phyloP scores from a whole-genome alignment of 2,329 filamentous ascomycete species.

The Penicillium corylophilum region DNA sequence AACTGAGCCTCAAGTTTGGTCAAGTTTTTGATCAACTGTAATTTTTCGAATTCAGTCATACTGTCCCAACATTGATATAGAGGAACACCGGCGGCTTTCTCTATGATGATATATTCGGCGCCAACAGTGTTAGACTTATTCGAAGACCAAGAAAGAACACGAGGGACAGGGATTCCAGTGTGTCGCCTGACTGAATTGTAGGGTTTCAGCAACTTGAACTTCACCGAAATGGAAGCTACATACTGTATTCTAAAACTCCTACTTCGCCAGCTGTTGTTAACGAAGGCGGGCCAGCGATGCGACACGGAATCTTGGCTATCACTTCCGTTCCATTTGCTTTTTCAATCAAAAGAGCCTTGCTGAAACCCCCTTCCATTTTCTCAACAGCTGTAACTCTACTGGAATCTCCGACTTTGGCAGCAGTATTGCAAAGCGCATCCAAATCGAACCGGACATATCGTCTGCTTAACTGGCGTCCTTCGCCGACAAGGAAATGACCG shows the following conservation, averaged over 20 bases:
- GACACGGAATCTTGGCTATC: constrained; percentile 35
- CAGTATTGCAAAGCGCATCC: constrained; percentile 22
- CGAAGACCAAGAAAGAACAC: constrained; percentile 25
- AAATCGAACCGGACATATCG: constrained; percentile 27
- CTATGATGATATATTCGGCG: constrained; percentile 44
- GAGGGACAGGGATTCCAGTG: constrained; percentile 26
- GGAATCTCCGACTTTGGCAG: constrained; percentile 8
- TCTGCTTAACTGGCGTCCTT: constrained; percentile 21
- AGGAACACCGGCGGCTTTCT: constrained; percentile 34
- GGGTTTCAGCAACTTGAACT: background rate
- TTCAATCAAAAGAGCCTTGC: constrained; percentile 32
- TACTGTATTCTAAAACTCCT: constrained; percentile 28
- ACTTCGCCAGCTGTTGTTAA: constrained; percentile 35
- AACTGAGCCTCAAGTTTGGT: constrained; percentile 24
- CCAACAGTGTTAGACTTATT: constrained; percentile 33
- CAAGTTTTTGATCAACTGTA: constrained; percentile 24
- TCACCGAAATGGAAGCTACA: constrained; percentile 3
- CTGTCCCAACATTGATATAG: constrained; percentile 31
- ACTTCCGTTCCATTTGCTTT: constrained; percentile 29
- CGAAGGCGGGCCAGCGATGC: constrained; percentile 26
- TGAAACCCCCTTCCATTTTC: constrained; percentile 34
- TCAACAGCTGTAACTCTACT: constrained; percentile 19
- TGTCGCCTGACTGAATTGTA: constrained; percentile 20
- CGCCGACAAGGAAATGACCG: constrained; percentile 28
- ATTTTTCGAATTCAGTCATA: constrained; percentile 28